A percentile compares a stretch with the other conserved stretches of the same genome.
Conservation (phyloP, 2,329 filamentous ascomycete species). For the Dichotomopilus funicola region DNA sequence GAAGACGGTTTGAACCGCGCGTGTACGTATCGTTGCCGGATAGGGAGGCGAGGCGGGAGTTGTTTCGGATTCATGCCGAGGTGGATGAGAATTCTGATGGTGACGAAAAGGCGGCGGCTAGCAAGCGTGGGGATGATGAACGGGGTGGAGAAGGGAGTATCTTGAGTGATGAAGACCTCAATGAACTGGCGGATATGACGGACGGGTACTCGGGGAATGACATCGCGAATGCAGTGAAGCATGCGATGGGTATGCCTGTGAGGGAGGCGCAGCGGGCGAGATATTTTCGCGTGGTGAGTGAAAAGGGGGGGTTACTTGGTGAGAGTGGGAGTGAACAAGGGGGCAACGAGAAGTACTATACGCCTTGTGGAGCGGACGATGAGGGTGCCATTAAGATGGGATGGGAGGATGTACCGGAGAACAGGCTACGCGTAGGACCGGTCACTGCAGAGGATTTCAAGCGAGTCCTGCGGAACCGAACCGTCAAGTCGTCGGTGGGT, state of each 20-base stretch:
- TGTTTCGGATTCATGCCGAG: neutral
- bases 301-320: conserved; percentile 21
- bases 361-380: conserved; percentile 89
- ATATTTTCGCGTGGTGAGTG: neutral
- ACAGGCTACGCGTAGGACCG: conserved; percentile 63
- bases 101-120: too few species aligned
- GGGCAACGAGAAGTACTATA: conserved; percentile 54
- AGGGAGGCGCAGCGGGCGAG: conserved; percentile 1
- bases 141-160: neutral
- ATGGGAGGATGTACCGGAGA: conserved; percentile 80
- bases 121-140: neutral
- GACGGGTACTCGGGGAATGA: conserved; percentile 9
- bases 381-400: conserved; percentile 81
- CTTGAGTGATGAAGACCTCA: neutral
- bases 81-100: too few species aligned
- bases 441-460: conserved; percentile 7
- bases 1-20: conserved; percentile 5
- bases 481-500: conserved; percentile 9
- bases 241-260: conserved; percentile 2
- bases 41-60: neutral
- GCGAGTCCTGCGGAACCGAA: conserved; percentile 1
- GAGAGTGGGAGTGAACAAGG: neutral
- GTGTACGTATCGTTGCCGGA: conserved; percentile 6
- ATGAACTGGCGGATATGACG: neutral
- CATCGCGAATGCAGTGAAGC: conserved; percentile 1